A percentile compares a stretch with the other conserved stretches of the same genome.
These are phyloP conservation scores for Thelephora terrestris DNA, from an alignment of 1,284 basidiomycete genomes.

Conservation along the genomic window DNA sequence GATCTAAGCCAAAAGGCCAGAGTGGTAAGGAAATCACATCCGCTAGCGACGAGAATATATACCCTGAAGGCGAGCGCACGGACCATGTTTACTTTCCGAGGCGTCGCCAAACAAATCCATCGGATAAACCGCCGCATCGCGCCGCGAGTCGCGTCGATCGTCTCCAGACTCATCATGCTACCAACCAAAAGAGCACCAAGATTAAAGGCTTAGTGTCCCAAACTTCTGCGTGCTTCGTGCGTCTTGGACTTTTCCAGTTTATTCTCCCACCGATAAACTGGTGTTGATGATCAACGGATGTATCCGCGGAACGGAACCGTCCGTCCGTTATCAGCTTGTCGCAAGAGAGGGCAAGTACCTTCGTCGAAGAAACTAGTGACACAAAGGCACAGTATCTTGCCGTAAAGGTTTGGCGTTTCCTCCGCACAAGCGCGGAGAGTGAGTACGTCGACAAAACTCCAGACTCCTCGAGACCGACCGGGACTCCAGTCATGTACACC, in stretches of 20 bases:
- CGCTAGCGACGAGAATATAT: background rate
- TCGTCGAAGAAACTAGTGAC: slow-evolving; percentile 46
- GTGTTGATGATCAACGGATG: too few species aligned
- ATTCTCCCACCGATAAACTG: too few species aligned
- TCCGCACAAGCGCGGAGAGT: slow-evolving; percentile 39
- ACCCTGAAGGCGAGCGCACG: background rate
- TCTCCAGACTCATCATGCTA: too few species aligned
- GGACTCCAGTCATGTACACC: slow-evolving; percentile 2
- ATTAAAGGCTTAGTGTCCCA: too few species aligned
- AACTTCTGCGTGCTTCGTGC: too few species aligned
- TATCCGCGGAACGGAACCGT: background rate
- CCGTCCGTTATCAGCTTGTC: background rate
- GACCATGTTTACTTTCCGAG: background rate
- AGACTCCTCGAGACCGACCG: slow-evolving; percentile 4
- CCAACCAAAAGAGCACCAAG: too few species aligned
- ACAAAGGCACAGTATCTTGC: slow-evolving; percentile 49
- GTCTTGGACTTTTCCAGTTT: too few species aligned
- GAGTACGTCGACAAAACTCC: slow-evolving; percentile 14
- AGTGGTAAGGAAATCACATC: slow-evolving; percentile 43
- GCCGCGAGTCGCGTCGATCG: too few species aligned
- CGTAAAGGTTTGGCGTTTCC: slow-evolving; percentile 37
- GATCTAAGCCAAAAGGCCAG: slow-evolving; percentile 95
- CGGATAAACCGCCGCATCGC: too few species aligned
- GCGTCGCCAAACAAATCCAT: background rate
- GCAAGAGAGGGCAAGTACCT: slow-evolving; percentile 25